Evolutionary conservation across 495 filamentous ascomycete species (phyloP).

Genomic region (Neurospora sublineolata): DNA sequence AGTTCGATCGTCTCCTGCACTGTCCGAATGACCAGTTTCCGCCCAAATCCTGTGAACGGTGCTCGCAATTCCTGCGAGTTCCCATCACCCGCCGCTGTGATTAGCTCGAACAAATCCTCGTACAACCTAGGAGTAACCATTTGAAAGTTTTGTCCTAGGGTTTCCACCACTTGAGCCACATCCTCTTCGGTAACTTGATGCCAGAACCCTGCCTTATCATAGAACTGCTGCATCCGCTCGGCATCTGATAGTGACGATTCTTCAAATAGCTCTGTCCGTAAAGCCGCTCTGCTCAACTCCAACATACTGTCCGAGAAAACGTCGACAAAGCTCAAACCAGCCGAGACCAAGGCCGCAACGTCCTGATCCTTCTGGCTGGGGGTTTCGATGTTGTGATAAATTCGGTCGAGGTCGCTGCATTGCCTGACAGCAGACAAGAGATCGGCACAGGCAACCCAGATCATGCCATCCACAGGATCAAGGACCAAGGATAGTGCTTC

Average conservation of each 20-base stretch:
- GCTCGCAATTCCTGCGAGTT: slow-evolving; percentile 25
- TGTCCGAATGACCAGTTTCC: slow-evolving; percentile 57
- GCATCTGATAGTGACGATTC: slow-evolving; percentile 52
- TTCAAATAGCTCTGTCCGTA: slow-evolving; percentile 59
- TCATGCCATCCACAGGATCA: slow-evolving; percentile 57
- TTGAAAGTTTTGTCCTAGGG: slow-evolving; percentile 45
- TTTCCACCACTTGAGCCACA: slow-evolving; percentile 40
- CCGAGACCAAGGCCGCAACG: slow-evolving; percentile 39
- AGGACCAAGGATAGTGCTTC: slow-evolving; percentile 66
- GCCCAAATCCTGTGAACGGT: slow-evolving; percentile 58
- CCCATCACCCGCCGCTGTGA: slow-evolving; percentile 28
- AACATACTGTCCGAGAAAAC: slow-evolving; percentile 51
- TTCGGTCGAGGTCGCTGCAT: slow-evolving; percentile 64
- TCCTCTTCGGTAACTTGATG: slow-evolving; percentile 66
- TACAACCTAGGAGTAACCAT: slow-evolving; percentile 44
- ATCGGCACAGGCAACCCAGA: slow-evolving; percentile 75
- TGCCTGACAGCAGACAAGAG: slow-evolving; percentile 64
- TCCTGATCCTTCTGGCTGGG: slow-evolving; percentile 24
- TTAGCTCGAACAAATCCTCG: slow-evolving; percentile 30
- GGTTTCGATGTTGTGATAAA: slow-evolving; percentile 44
- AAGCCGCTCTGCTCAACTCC: slow-evolving; percentile 44
- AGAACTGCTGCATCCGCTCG: slow-evolving; percentile 59
- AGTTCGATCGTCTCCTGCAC: slow-evolving; percentile 66
- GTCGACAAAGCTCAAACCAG: slow-evolving; percentile 49
- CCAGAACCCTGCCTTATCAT: slow-evolving; percentile 58